Conservation (phyloP, 2,329 filamentous ascomycete species). For the Neoscytalidium dimidiatum region DNA sequence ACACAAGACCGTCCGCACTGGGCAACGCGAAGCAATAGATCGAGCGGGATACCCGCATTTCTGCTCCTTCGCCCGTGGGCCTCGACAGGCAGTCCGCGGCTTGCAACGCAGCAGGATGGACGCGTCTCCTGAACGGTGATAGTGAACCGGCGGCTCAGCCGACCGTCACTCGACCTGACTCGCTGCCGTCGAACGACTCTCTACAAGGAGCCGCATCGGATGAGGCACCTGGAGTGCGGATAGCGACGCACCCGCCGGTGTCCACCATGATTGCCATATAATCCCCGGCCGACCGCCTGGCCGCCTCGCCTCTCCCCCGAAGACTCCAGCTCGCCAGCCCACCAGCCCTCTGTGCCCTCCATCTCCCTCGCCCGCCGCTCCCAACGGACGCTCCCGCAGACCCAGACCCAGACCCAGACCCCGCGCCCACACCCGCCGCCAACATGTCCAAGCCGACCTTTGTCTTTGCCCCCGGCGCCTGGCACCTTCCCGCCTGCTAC, state of each 20-base stretch:
- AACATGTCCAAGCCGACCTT: constrained; percentile 31
- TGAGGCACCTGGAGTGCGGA: neutral
- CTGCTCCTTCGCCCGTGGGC: too few species aligned
- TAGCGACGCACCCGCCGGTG: neutral
- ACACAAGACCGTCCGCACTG: too few species aligned
- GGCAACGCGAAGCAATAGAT: too few species aligned
- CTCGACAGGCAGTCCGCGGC: neutral
- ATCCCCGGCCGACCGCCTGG: neutral
- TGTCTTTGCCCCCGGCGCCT: constrained; percentile 41
- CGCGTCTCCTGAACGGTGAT: neutral
- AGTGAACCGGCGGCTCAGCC: neutral
- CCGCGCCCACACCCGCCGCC: neutral
- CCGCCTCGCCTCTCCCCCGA: neutral
- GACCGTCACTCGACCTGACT: neutral
- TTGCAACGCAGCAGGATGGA: neutral
- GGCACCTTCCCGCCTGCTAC: constrained; percentile 38
- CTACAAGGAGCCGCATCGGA: neutral
- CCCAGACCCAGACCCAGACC: neutral
- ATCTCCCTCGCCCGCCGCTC: neutral
- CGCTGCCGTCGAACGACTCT: neutral
- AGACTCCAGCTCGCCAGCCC: neutral
- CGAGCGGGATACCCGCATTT: too few species aligned
- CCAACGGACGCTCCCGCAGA: too few species aligned
- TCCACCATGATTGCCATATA: neutral
- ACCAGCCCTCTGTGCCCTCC: neutral